phyloP scores from a whole-genome alignment of 352 stramenopile species.

The Pythium graminicola region DNA sequence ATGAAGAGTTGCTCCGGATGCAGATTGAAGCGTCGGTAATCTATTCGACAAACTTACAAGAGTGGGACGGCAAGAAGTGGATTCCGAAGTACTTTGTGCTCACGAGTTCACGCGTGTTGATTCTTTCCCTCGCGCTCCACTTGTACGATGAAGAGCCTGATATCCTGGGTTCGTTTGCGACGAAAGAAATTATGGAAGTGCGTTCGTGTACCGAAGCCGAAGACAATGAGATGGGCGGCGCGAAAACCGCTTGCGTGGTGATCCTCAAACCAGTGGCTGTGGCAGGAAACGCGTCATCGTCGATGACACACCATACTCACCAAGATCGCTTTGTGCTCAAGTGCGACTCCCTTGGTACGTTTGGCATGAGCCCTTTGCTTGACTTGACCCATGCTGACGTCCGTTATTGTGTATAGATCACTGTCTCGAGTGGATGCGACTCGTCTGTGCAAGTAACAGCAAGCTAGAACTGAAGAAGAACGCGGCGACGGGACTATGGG shows the following conservation, averaged over 20 bases:
- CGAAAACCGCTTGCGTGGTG: constrained; percentile 57
- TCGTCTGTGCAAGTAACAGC: constrained; percentile 77
- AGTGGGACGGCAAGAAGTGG: constrained; percentile 83
- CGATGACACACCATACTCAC: constrained; percentile 5
- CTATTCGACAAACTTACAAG: constrained; percentile 80
- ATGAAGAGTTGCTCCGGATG: constrained; percentile 73
- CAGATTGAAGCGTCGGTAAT: constrained; percentile 78
- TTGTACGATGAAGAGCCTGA: constrained; percentile 86
- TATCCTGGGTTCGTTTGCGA: constrained; percentile 72
- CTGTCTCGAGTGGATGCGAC: constrained; percentile 83
- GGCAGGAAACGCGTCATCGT: neutral
- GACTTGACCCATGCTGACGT: neutral
- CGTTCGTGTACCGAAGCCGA: constrained; percentile 72
- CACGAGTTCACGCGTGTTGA: constrained; percentile 69
- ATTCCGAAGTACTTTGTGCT: constrained; percentile 87
- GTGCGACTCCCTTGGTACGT: constrained; percentile 71
- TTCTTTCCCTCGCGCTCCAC: constrained; percentile 76
- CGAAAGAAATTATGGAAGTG: constrained; percentile 75
- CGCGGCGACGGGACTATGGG: constrained; percentile 73
- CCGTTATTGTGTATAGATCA: constrained; percentile 40
- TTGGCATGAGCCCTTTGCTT: neutral
- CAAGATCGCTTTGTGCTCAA: constrained; percentile 65
- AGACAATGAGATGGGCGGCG: constrained; percentile 47
- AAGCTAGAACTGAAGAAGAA: constrained; percentile 88
- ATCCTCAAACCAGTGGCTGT: constrained; percentile 10